Evolutionary conservation across 2,329 filamentous ascomycete species (phyloP), one percentile per base, ranked within the genome.

Genomic region (Sarocladiaceae sp.): DNA sequence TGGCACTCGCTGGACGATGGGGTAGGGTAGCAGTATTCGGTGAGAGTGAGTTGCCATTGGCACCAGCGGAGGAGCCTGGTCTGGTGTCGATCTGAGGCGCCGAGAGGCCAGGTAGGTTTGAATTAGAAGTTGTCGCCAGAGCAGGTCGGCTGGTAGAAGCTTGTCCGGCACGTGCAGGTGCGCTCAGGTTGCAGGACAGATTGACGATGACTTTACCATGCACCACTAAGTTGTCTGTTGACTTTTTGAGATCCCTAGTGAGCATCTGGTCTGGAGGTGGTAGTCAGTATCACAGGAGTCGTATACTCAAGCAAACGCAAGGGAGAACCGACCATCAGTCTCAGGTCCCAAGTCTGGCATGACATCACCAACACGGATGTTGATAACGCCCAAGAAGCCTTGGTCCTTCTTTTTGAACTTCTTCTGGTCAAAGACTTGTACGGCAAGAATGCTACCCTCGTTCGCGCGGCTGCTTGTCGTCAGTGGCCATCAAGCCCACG

Each of bases 361-460:
- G 31, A 93, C 85, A 73, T 94, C 90, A 56, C 93, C 93, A 54
- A 98, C 85, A 47, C 90, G 84, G 56, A 98, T 85, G 63, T 98
- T 98, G 60, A 98, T 96, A 45, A 98, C 93, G 47, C 93, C 93
- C 6, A 98, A 75, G 61, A 98, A 98, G 7, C 93, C 93, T 64
- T 98, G 93, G 57, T 98, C 93, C 88, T 97, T 98, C 80, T 98
- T 98, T 76, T 98, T 98, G 72, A 98, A 98, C 71, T 98, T 98
- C 74, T 96, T 96, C 69, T 98, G 93, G 67, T 98, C 93, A 62
- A 98, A 98, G 45, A 98, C 95, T 63, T 98, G 93, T 37, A 98
- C 90, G 6, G 93, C 93, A 39, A 98, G 76, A 59, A 98, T 96
- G 64, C 90, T 95, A 59, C 95, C 91, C 63, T 98, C 93, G 49